phyloP scores from a whole-genome alignment of 139 green algal genomes.

The Chlorella sp. region DNA sequence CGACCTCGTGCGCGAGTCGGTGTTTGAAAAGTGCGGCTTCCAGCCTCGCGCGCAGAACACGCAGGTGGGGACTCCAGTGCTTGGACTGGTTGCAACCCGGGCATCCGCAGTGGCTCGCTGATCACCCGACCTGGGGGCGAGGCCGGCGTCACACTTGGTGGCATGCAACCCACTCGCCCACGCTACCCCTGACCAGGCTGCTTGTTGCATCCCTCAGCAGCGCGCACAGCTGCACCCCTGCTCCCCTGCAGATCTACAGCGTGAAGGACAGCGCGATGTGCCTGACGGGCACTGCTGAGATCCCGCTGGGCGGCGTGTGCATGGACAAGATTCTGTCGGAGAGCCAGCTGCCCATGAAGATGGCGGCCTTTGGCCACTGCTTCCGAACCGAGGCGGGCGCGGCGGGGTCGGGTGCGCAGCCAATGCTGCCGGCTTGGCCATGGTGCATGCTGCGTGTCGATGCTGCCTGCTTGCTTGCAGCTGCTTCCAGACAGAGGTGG shows the following conservation, averaged over 20 bases:
- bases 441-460: too few species aligned
- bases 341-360: conserved; percentile 87
- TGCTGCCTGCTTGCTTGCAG: too few species aligned
- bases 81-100: too few species aligned
- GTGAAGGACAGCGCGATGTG: conserved; percentile 86
- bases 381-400: conserved; percentile 98
- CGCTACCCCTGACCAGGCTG: not conserved
- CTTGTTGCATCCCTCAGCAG: not conserved
- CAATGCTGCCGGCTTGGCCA: too few species aligned
- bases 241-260: conserved; percentile 83
- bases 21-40: conserved; percentile 99
- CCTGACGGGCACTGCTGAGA: conserved; percentile 96
- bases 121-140: too few species aligned
- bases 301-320: conserved; percentile 91
- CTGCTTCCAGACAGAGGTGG: too few species aligned
- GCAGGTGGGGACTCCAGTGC: conserved; percentile 86
- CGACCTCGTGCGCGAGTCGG: conserved; percentile 90
- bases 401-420: conserved; percentile 49
- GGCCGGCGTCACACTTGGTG: too few species aligned
- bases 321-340: conserved; percentile 91
- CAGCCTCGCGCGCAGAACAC: conserved; percentile 94
- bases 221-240: not conserved
- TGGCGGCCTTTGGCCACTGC: conserved; percentile 95
- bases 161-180: not conserved
- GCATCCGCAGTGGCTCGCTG: too few species aligned